Base-by-base conservation (phyloP, 257 asterid genomes). In the Ballota nigra region DNA sequence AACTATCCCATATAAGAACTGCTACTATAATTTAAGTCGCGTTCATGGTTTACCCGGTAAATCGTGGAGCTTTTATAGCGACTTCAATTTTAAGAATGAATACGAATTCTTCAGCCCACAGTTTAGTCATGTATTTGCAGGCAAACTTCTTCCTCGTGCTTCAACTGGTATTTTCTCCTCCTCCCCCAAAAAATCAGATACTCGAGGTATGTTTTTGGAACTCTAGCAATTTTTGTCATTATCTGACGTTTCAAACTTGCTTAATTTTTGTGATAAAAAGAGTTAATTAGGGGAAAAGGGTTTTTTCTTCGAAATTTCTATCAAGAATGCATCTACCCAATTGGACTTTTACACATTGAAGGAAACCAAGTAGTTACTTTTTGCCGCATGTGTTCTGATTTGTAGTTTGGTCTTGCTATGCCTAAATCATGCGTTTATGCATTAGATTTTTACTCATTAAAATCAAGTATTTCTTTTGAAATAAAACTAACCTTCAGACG, bases 101-200 rank as follows among this genome's bases (percentile, higher is more conserved):
- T 51, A 66, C 7, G 19, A 31, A 31, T 51, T 19, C 34, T 38
- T n/a, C 62, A 43, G 49, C 62, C 56, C 63, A 10, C 61, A 36
- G 47, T 28, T 55, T 31, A 0, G 4, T 24, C 4, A 24, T 62
- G 63, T 2, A 51, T 51, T 43, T 13, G 74, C 79, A 31, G 74
- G 23, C 56, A 16, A 33, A 29, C 12, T 19, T 29, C 40, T 49
- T 70, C 49, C 16, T 26, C 40, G 4, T 57, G 55, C 49, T 45
- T 26, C 63, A 49, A 4, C 73, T 33, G 76, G 72, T 65, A 65
- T 26, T 31, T 28, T 68, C 20, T 55, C 55, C 24, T 49, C 8
- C 34, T 43, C 12, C 34, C 22, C 22, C 8, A 7, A 53, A n/a
- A 16, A 66, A 4, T 55, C 63, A 36, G 55, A 13, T 47, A 33